Base-by-base conservation (phyloP, 345 rosid species). In the Murraya paniculata region DNA sequence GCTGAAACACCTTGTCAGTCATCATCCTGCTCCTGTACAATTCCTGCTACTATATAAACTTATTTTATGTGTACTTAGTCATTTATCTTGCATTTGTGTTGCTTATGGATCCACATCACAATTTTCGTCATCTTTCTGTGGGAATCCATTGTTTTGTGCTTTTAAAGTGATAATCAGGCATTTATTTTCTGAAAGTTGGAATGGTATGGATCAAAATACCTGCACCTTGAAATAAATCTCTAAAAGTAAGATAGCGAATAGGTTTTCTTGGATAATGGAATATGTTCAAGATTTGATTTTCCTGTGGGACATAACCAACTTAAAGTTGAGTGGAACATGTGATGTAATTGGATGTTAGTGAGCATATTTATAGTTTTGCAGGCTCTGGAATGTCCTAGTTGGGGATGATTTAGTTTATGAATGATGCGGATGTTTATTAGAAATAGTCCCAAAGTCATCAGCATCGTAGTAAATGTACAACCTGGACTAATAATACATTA, bases 1-100 rank as follows among this genome's bases (percentile, higher is more conserved):
- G 83, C 93, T 33, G 92, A 79, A 91, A 92, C 97, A 75, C 88
- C 92, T 64, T 92, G 97, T 92, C 62, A 87, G 97, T 86, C 53
- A 28, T 18, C 56, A 16, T 64, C 16, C 61, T 21, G 27, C 4
- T 33, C 31, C 56, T 62, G n/a, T 56, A 6, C n/a, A 67, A 33
- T 66, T 21, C 66, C 55, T 64, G 58, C 45, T 66, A 24, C 33
- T 48, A 68, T 67, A 53, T 66, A 22, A 25, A 11, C 58, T 39
- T 13, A 68, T 68, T 16, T 78, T 22, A 24, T 9, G 22, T 69
- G 5, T 36, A 39, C 59, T 38, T 67, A 27, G 25, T 70, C 27
- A 35, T 48, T 64, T 45, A 25, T 74, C 69, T 30, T 74, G 45
- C 14, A 38, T 16, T 58, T 19, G n/a, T 28, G 24, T 66, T 39